Evolutionary conservation across 2,329 filamentous ascomycete species (phyloP).

Genomic region (Penicillium griseofulvum): DNA sequence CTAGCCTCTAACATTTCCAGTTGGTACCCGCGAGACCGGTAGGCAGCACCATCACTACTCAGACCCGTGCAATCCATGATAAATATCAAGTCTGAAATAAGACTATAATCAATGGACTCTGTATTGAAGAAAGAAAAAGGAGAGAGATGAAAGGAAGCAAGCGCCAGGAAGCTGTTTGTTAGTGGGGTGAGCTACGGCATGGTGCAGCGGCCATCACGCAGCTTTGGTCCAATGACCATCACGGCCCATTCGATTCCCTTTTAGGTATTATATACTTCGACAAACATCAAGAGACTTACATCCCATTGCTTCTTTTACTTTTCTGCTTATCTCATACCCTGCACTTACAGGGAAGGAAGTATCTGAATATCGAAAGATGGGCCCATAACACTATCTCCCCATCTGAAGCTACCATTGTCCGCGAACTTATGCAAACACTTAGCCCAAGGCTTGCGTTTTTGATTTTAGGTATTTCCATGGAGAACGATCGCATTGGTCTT

Average conservation of each 20-base stretch:
- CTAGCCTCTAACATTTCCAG: constrained; percentile 72
- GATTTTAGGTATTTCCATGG: not conserved
- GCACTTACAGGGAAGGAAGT: too few relatives aligned
- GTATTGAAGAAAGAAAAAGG: not conserved
- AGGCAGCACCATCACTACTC: constrained; percentile 11
- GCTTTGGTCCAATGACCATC: not conserved
- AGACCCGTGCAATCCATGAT: not conserved
- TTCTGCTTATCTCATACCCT: too few relatives aligned
- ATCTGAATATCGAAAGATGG: too few relatives aligned
- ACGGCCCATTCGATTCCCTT: not conserved
- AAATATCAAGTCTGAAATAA: not conserved
- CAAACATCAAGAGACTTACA: not conserved
- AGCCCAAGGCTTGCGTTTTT: not conserved
- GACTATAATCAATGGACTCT: not conserved
- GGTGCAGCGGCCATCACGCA: constrained; percentile 2
- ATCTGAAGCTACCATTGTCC: not conserved
- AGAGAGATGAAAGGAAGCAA: not conserved
- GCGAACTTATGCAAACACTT: not conserved
- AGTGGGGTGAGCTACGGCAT: not conserved
- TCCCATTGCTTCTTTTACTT: not conserved
- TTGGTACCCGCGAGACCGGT: constrained; percentile 61
- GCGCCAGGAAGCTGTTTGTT: not conserved
- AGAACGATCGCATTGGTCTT: not conserved
- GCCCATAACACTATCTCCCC: not conserved
- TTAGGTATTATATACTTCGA: not conserved